phyloP scores from a whole-genome alignment of 305 asterid genomes.

The Plantago rigida region DNA sequence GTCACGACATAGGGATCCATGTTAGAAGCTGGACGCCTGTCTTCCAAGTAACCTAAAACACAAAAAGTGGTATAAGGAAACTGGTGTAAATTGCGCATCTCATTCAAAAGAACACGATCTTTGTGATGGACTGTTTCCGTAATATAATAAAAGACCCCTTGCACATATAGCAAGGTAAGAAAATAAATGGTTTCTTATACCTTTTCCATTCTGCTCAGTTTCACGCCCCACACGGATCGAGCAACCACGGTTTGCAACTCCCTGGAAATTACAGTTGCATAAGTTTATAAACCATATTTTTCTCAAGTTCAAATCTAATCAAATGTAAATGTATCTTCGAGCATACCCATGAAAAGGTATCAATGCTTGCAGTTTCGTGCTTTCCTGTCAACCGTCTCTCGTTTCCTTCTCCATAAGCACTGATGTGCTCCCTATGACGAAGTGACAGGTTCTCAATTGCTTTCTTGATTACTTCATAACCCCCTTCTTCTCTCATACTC shows the following conservation, averaged over 20 bases:
- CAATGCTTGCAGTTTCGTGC: constrained; percentile 83
- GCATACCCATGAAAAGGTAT: constrained; percentile 82
- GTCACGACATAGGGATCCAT: constrained; percentile 97
- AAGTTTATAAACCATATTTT: neutral
- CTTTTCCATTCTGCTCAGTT: constrained; percentile 86
- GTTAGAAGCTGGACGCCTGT: constrained; percentile 96
- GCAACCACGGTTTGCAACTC: constrained; percentile 97
- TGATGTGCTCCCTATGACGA: constrained; percentile 83
- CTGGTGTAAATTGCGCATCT: neutral
- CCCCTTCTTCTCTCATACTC: constrained; percentile 93
- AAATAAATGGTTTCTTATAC: constrained; percentile 25
- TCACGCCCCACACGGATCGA: constrained; percentile 99
- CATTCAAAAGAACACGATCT: neutral
- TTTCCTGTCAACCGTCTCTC: constrained; percentile 93
- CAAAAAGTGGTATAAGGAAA: neutral
- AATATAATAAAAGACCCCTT: neutral
- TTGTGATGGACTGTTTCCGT: neutral
- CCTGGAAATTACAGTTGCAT: constrained; percentile 37
- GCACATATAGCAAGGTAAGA: neutral
- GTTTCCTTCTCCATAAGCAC: constrained; percentile 95
- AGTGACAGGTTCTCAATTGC: constrained; percentile 80
- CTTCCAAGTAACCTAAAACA: constrained; percentile 79
- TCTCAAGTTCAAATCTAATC: neutral
- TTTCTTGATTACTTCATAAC: constrained; percentile 77
- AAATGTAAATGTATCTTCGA: constrained; percentile 5